Conservation (phyloP, 2,329 filamentous ascomycete genomes). For the Aureobasidium sp. region DNA sequence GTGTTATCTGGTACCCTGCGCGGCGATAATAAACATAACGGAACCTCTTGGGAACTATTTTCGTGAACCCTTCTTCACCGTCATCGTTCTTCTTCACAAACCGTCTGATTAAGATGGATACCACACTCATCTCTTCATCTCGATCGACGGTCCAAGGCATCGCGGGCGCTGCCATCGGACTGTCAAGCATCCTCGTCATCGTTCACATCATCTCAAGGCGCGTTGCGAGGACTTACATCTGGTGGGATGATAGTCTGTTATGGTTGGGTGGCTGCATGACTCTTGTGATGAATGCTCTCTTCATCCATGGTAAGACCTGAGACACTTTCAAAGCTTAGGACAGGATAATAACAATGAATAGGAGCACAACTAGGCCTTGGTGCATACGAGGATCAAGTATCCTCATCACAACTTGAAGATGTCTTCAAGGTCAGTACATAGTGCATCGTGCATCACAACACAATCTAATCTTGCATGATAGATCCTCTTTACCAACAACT, state of each 20-base stretch:
- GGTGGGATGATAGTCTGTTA: conserved; percentile 13
- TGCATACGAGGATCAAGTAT: neutral
- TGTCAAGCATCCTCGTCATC: conserved; percentile 4
- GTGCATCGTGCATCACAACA: neutral
- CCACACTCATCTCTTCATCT: conserved; percentile 9
- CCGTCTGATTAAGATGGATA: conserved; percentile 7
- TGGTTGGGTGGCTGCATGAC: conserved; percentile 6
- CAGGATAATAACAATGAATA: neutral
- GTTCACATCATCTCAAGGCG: conserved; percentile 2
- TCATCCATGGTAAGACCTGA: conserved; percentile 10
- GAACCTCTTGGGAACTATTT: conserved; percentile 8
- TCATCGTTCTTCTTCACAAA: neutral
- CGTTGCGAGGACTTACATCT: neutral
- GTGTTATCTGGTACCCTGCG: conserved; percentile 4
- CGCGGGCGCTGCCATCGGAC: neutral
- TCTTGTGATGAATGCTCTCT: conserved; percentile 2
- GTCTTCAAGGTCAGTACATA: conserved; percentile 7
- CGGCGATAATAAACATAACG: neutral
- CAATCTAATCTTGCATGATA: neutral
- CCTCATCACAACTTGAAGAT: neutral
- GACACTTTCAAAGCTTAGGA: neutral
- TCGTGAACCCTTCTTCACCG: conserved; percentile 1
- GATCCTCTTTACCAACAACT: conserved; percentile 8
- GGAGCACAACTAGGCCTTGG: conserved; percentile 9
- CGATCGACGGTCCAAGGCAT: conserved; percentile 8